phyloP scores from a whole-genome alignment of 2,329 filamentous ascomycete genomes.

The Penicillium sp. region DNA sequence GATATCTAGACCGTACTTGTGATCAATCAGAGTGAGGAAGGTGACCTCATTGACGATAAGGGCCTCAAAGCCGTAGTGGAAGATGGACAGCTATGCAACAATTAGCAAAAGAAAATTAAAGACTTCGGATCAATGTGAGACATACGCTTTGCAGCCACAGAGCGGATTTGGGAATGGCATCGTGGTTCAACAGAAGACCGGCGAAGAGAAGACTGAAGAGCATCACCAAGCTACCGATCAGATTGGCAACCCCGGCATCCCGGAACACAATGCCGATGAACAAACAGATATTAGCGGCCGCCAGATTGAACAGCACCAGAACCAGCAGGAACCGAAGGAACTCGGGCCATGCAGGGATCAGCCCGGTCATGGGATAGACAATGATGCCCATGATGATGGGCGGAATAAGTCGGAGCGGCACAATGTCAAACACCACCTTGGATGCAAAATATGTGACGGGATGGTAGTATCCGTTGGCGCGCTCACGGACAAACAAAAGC shows the following conservation, averaged over 20 bases:
- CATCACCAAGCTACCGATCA: constrained; percentile 95
- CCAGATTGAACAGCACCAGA: constrained; percentile 90
- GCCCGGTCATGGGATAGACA: constrained; percentile 94
- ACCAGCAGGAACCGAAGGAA: constrained; percentile 91
- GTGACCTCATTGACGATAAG: constrained; percentile 96
- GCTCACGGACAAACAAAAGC: constrained; percentile 83
- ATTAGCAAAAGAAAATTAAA: constrained; percentile 27
- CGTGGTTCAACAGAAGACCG: constrained; percentile 87
- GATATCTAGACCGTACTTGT: constrained; percentile 94
- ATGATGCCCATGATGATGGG: constrained; percentile 94
- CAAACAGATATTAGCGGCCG: constrained; percentile 85
- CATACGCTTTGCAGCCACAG: constrained; percentile 80
- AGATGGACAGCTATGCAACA: constrained; percentile 68
- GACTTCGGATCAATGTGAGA: constrained; percentile 13
- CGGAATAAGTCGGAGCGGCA: constrained; percentile 88
- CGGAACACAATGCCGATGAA: constrained; percentile 96
- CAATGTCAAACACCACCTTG: constrained; percentile 97
- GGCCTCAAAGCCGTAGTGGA: constrained; percentile 95
- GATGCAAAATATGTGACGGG: constrained; percentile 90
- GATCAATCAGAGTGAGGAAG: constrained; percentile 80
- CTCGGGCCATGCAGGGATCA: constrained; percentile 73
- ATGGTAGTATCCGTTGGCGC: constrained; percentile 94
- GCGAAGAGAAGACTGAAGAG: constrained; percentile 93
- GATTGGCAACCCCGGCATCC: constrained; percentile 82
- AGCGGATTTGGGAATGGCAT: constrained; percentile 79